Base-by-base conservation (phyloP, 2,329 filamentous ascomycete genomes). In the Fonsecaea erecta region DNA sequence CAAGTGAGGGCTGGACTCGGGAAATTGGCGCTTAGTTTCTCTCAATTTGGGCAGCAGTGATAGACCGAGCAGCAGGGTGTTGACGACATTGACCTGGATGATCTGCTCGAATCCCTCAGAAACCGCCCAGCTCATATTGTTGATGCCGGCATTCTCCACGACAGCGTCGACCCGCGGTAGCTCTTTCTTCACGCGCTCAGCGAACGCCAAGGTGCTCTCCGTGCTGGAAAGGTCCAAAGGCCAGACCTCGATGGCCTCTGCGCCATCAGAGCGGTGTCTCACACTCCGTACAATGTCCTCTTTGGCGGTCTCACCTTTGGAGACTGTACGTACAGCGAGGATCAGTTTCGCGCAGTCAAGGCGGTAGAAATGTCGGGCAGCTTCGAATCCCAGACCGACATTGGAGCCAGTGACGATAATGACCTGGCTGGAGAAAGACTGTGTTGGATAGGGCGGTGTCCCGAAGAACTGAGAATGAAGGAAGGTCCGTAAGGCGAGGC, bases 361-460 rank as follows among this genome's bases (percentile, higher is more conserved):
- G 0, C 72, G 69, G 0, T 78, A 76, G 48, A 81, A 75, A 66
- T 83, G 80, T 0, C 74, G 74, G 0, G 79, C 77, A 5, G 81
- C 78, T 72, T 84, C 80, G 52, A 77, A 75, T 14, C 82, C 82
- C 0, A 84, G 76, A 2, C 81, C 82, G 6, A 75, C 73, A 61
- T 84, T 84, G 2, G 79, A 76, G 48, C 82, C 82, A 0, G 82
- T 85, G 4, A 84, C 77, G 32, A 84, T 78, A 61, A 82, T 73
- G 4, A 74, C 80, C 48, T 78, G 74, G 18, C 54, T 48, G 16
- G 63, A 46, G 56, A 70, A 70, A 3, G 65, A 64, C 12, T 64
- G 32, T 24, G 51, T 64, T 12, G 68, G 70, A 37, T 64, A 64
- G 1, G 63, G 48, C 16, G 68, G 67, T 4, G 63, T 70, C 26